Conservation (phyloP, 116 monocot species). For the Zostera marina region DNA sequence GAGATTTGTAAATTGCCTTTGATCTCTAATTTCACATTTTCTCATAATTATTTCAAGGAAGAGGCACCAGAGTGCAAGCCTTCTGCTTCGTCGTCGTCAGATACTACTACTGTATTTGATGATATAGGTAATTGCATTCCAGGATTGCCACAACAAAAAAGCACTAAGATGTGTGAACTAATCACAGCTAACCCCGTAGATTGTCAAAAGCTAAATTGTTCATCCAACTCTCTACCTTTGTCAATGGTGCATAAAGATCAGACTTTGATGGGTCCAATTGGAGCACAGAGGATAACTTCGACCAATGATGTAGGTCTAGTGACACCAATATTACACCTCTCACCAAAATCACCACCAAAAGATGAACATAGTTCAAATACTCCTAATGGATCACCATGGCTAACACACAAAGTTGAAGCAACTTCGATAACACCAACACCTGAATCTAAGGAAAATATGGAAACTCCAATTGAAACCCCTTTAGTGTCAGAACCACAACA, state of each 20-base stretch:
- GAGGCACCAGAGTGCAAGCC: slow-evolving; percentile 21
- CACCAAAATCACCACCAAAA: neutral
- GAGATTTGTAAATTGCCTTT: slow-evolving; percentile 31
- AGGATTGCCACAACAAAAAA: slow-evolving; percentile 24
- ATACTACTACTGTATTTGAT: slow-evolving; percentile 14
- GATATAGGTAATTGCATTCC: slow-evolving; percentile 41
- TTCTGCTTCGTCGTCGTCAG: neutral
- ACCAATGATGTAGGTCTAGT: no score
- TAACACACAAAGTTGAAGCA: no score
- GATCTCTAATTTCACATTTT: slow-evolving; percentile 47
- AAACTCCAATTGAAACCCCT: no score
- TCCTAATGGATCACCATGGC: neutral
- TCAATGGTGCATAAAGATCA: neutral
- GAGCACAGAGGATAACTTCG: no score
- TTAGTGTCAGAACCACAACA: no score
- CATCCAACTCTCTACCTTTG: neutral
- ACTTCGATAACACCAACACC: no score
- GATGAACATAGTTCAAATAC: no score
- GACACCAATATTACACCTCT: no score
- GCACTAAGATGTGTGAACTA: slow-evolving; percentile 16
- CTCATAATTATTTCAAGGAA: slow-evolving; percentile 53
- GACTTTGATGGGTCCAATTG: no score
- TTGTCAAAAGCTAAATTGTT: slow-evolving; percentile 14
- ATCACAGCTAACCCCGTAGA: slow-evolving; percentile 37
- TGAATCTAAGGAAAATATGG: no score